phyloP scores from a whole-genome alignment of 2,329 filamentous ascomycete genomes.

The Colletotrichum kahawae region DNA sequence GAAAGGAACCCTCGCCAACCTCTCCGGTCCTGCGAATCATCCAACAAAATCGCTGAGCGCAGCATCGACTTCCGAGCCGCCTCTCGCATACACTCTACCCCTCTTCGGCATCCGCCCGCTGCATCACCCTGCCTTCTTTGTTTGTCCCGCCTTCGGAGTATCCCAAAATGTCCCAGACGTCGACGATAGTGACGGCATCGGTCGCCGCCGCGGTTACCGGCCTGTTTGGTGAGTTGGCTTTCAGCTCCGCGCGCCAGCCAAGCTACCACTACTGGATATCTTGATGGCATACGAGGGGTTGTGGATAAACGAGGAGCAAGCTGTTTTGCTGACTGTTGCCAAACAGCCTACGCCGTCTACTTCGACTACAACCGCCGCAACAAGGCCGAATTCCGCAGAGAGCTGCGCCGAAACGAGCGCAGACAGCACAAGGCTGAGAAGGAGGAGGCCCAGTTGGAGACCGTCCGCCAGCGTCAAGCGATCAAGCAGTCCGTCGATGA shows the following conservation, averaged over 20 bases:
- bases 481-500: slow-evolving; percentile 79
- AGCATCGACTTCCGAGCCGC: background rate
- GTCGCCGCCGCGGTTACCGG: slow-evolving; percentile 66
- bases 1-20: background rate
- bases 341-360: slow-evolving; percentile 67
- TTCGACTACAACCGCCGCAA: slow-evolving; percentile 72
- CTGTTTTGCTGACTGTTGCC: slow-evolving; percentile 19
- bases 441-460: slow-evolving; percentile 71
- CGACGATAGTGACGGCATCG: slow-evolving; percentile 64
- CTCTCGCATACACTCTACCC: background rate
- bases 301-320: background rate
- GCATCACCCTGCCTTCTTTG: background rate
- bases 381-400: slow-evolving; percentile 69
- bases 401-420: slow-evolving; percentile 77
- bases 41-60: background rate
- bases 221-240: slow-evolving; percentile 58
- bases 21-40: background rate
- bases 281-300: background rate
- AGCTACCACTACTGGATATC: background rate
- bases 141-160: slow-evolving; percentile 20
- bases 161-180: slow-evolving; percentile 34
- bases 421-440: slow-evolving; percentile 73
- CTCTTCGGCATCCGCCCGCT: background rate
- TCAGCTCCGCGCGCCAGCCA: background rate
- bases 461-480: slow-evolving; percentile 70